Conservation (phyloP, 306 rosid species). For the Malus fusca region DNA sequence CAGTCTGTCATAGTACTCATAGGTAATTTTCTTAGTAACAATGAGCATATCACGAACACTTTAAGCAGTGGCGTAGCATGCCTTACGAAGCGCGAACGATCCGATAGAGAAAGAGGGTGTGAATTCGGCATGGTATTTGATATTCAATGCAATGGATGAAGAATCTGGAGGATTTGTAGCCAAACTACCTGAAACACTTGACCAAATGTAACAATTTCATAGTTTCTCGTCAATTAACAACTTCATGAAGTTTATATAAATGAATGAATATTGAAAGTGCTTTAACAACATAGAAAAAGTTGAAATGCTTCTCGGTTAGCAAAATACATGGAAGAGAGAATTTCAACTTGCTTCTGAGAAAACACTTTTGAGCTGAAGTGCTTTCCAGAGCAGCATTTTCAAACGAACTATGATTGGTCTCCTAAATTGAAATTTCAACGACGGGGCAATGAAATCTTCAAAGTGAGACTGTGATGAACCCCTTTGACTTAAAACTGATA, state of each 20-base stretch:
- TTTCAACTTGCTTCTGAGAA: neutral
- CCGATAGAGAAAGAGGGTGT: constrained; percentile 81
- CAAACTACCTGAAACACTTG: constrained; percentile 32
- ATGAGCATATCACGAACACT: constrained; percentile 84
- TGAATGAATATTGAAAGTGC: neutral
- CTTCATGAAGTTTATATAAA: neutral
- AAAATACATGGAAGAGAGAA: neutral
- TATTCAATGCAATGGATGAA: constrained; percentile 62
- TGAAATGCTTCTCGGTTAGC: neutral
- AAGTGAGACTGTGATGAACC: neutral
- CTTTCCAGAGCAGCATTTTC: neutral
- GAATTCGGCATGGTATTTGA: constrained; percentile 90
- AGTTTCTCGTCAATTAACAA: constrained; percentile 8
- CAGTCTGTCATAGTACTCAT: constrained; percentile 58
- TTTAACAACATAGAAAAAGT: neutral
- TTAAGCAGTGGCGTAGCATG: constrained; percentile 80
- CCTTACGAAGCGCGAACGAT: constrained; percentile 56
- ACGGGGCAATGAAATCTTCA: neutral
- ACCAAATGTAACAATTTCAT: constrained; percentile 19
- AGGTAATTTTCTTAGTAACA: constrained; percentile 78
- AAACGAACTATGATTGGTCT: neutral
- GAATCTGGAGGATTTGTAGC: constrained; percentile 44
- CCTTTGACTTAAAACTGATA: neutral
- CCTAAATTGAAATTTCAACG: neutral
- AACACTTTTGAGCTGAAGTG: neutral